A percentile compares a stretch with the other conserved stretches of the same genome.
Conservation (phyloP, 306 rosid species). For the Bauhinia variegata region DNA sequence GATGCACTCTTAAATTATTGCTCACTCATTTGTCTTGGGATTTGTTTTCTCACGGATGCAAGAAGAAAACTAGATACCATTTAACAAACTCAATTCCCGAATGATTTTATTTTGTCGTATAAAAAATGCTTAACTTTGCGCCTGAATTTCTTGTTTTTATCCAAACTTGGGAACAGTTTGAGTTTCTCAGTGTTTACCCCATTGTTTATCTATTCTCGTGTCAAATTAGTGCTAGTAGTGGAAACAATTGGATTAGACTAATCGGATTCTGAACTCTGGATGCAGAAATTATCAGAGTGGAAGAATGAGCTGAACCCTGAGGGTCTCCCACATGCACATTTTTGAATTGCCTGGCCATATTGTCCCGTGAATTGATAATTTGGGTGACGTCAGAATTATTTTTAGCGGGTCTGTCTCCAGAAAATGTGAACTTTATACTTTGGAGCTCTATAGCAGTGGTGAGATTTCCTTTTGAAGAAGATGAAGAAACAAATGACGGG, state of each 20-base stretch:
- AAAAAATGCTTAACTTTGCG: not conserved
- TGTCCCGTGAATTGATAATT: slow-evolving; percentile 30
- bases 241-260: not conserved
- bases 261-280: slow-evolving; percentile 35
- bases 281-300: slow-evolving; percentile 30
- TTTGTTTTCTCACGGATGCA: not conserved
- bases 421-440: slow-evolving; percentile 22
- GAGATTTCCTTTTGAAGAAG: slow-evolving; percentile 33
- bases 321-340: slow-evolving; percentile 21
- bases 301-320: slow-evolving; percentile 13
- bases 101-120: slow-evolving; percentile 21
- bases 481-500: slow-evolving; percentile 70
- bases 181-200: slow-evolving; percentile 11
- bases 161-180: slow-evolving; percentile 17
- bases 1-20: not conserved
- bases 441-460: slow-evolving; percentile 38
- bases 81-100: not conserved
- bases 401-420: slow-evolving; percentile 33
- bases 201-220: not conserved
- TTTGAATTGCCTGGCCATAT: slow-evolving; percentile 35
- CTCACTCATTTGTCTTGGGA: not conserved
- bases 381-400: slow-evolving; percentile 9
- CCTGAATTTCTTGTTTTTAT: not conserved
- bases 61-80: not conserved
- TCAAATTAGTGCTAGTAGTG: not conserved